Base-by-base conservation (phyloP, 768 basidiomycete genomes). In the Tricholoma flavovirens region DNA sequence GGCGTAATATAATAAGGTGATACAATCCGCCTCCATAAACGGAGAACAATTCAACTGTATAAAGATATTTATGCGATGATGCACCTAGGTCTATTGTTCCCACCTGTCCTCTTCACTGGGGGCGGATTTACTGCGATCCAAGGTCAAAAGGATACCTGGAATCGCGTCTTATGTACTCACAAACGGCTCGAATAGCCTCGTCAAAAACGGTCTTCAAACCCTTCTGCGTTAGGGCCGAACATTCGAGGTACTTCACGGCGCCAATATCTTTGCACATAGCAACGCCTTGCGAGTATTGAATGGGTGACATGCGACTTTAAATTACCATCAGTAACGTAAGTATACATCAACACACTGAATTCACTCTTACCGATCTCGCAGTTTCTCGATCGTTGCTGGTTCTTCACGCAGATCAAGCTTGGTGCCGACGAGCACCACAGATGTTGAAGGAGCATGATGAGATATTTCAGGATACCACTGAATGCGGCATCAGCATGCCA, bases 121-220 rank as follows among this genome's bases (percentile, higher is more conserved):
- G 84, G 83, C 59, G 90, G 90, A 71, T 92, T 87, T 71, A 93
- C 90, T 93, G 62, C 6, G 14, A 46, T 12, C 7, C 21, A 15
- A 22, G 15, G 58, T 48, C 56, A 40, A 53, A 9, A 8, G 8
- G 30, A 33, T 30, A 21, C n/a, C n/a, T 29, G 19, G n/a, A 38
- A 17, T 35, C 17, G 17, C 45, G 33, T 17, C 35, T 8, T 9
- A 49, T 17, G 22, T 53, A 87, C 91, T 83, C 71, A 93, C 91
- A 77, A 64, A 98, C 96, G 55, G 93, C 93, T 54, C 97, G 85
- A 66, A 99, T 98, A 42, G 97, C 97, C 73, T 98, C 97, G 71
- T 98, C 97, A 69, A 99, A 99, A 43, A 99, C 97, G 56, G 89
- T 95, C 83, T 99, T 99, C 68, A 99, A 77, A 14, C 96, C 96